Evolutionary conservation across 2,329 filamentous ascomycete species (phyloP), one percentile per base, ranked within the genome.

Genomic region (Aulographum hederae): DNA sequence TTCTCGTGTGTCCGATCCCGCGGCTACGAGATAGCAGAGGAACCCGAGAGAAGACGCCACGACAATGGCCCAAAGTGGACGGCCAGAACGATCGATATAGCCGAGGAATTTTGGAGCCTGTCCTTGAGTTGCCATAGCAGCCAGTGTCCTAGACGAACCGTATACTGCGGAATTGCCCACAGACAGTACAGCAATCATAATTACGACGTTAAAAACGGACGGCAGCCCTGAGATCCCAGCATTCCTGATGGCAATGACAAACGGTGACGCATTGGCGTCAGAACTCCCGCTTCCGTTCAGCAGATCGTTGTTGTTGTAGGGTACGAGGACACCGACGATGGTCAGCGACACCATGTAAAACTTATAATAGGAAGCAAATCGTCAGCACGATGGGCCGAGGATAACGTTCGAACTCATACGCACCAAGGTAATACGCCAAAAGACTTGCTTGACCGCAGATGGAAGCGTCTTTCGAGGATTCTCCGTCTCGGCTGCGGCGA

Each of bases 371-470:
- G 18, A 3, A 20, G 18, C 13, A n/a, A n/a, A n/a, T n/a, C n/a
- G n/a, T n/a, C n/a, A n/a, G n/a, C n/a, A n/a, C n/a, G n/a, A n/a
- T n/a, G n/a, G n/a, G n/a, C n/a, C n/a, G 33, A 46, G 26, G 3
- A 28, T 26, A 18, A 32, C n/a, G n/a, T n/a, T n/a, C n/a, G n/a
- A 25, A 14, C 28, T 45, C 16, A 26, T 31, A 26, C 34, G 25
- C 32, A 40, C 33, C 32, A 89, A 61, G 4, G 73, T 71, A 46
- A 91, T 89, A 46, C 81, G 73, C 81, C 81, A 91, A 53, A 91
- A 91, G 14, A 91, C 80, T 51, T 89, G 81, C 54, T 89, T 89
- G 44, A 85, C 71, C 15, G 82, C 82, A 1, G 73, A 81, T 0
- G 82, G 82, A 1, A 92, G 61, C 2, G 77, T 78, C 48, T 85